Evolutionary conservation across 2,329 filamentous ascomycete genomes (phyloP).

Genomic region (Sphaerulina populicola): DNA sequence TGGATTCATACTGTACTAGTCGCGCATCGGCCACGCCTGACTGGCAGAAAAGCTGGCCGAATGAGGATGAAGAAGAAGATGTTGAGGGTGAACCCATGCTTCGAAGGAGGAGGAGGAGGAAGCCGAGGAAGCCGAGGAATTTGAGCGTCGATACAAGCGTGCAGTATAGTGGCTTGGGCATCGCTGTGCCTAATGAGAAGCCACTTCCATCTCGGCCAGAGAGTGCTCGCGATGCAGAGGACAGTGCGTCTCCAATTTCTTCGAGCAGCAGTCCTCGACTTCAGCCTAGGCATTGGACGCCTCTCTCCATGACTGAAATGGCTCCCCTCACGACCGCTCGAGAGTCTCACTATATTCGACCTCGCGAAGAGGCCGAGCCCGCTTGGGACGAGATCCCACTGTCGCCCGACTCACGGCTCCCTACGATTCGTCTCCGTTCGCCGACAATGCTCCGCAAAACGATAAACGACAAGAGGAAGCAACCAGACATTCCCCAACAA

Average conservation of each 20-base stretch:
- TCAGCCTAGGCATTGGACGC: background rate
- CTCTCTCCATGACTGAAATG: background rate
- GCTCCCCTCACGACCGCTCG: background rate
- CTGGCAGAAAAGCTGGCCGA: background rate
- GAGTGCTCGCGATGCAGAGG: background rate
- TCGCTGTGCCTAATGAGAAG: conserved; percentile 10
- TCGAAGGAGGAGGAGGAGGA: conserved; percentile 1
- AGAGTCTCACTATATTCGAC: too few species aligned
- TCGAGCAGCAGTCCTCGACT: background rate
- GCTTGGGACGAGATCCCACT: background rate
- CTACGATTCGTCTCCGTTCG: background rate
- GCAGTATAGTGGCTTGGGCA: conserved; percentile 15
- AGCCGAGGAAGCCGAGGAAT: background rate
- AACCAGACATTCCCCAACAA: background rate
- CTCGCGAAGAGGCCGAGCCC: too few species aligned
- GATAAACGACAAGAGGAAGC: background rate
- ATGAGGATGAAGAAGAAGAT: background rate
- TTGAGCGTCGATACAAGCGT: conserved; percentile 17
- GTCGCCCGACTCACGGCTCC: background rate
- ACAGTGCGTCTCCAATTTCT: background rate
- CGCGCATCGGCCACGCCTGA: background rate
- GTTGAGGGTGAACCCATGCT: conserved; percentile 1
- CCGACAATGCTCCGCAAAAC: background rate
- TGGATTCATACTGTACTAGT: background rate
- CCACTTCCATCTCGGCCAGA: too few species aligned